Base-by-base conservation (phyloP, 1,284 basidiomycete genomes). In the Vanrija sp. region DNA sequence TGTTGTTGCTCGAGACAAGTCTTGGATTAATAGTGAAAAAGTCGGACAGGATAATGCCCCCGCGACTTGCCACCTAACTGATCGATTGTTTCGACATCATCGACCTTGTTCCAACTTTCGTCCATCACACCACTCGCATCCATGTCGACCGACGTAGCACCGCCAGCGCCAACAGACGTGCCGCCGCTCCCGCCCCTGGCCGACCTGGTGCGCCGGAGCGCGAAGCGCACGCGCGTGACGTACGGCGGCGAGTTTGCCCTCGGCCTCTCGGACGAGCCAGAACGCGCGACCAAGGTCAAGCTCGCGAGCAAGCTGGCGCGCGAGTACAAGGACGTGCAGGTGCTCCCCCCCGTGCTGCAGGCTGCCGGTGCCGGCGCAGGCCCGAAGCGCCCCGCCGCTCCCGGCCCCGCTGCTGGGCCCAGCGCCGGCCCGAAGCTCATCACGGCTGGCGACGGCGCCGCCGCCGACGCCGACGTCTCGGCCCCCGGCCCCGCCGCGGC, bases 251-350 rank as follows among this genome's bases (percentile, higher is more conserved):
- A 77, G 18, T 65, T 65, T 8, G 25, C 25, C 4, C 25, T 45
- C 7, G 67, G 64, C 19, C 45, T 66, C 16, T 62, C 73, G 61
- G 65, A 71, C 60, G 66, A 70, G 19, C 58, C 75, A 25, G 69
- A 72, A 15, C 56, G 63, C 53, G 73, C 75, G 75, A 69, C 73
- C 57, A 78, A 77, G 57, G 68, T 77, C 35, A 79, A 79, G 51
- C 68, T 81, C 4, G 65, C 76, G 1, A 87, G 67, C 84, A 96
- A 83, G 84, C 88, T 75, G 73, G 84, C 66, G 80, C 86, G 77
- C 14, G 95, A 98, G 75, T 98, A 95, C 76, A 81, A 82, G 52
- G 85, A 96, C 68, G 90, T 84, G 64, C 89, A 88, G 71, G 83
- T 85, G 31, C 84, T 98, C 2, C 95, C 95, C 1, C 77, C 89